A percentile compares a stretch with the other conserved stretches of the same genome.
These are phyloP conservation scores for Strobilomyces confusus DNA, from an alignment of 768 basidiomycete species.

Conservation along the genomic window DNA sequence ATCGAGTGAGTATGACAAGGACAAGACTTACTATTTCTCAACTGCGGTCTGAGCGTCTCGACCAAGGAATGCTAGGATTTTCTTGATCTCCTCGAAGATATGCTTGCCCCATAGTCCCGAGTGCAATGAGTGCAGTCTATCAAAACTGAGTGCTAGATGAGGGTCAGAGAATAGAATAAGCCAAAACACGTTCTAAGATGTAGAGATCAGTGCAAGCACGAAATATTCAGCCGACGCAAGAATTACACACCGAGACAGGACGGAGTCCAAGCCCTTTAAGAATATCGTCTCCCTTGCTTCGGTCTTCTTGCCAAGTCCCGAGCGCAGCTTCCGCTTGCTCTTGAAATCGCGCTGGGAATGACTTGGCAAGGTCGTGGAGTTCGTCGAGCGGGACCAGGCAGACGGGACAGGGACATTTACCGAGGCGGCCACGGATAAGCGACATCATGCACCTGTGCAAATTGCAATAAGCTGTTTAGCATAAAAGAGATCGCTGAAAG, in stretches of 20 bases:
- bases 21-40: constrained; percentile 22
- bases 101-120: constrained; percentile 34
- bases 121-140: constrained; percentile 36
- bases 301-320: neutral
- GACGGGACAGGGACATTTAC: constrained; percentile 35
- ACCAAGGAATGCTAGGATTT: constrained; percentile 14
- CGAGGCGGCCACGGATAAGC: constrained; percentile 29
- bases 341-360: neutral
- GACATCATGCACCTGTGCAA: constrained; percentile 38
- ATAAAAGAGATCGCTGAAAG: neutral
- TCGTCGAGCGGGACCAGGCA: constrained; percentile 33
- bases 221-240: neutral
- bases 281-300: neutral
- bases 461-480: neutral
- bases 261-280: constrained; percentile 21
- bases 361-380: constrained; percentile 19
- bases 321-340: neutral
- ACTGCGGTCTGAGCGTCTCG: constrained; percentile 4
- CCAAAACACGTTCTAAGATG: constrained; percentile 40
- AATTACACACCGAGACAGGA: neutral
- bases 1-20: neutral
- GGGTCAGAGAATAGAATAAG: constrained; percentile 32
- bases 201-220: neutral
- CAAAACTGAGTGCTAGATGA: constrained; percentile 33
- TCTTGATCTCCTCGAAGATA: constrained; percentile 25